Conservation (phyloP, 1,139 yeast species). For the Taphrina betulina region DNA sequence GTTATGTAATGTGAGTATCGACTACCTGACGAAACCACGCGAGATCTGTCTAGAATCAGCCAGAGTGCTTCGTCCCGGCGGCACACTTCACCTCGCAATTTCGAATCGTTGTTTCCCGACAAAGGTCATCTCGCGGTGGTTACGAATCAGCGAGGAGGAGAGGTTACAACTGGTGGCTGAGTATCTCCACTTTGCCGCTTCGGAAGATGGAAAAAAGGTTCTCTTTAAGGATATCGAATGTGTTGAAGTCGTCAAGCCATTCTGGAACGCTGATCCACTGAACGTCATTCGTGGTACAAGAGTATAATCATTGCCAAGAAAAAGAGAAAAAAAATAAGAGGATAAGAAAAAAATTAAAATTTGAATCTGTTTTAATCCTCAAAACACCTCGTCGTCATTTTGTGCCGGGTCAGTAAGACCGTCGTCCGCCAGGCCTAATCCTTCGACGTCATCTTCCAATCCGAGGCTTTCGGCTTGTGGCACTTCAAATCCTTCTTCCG, state of each 20-base stretch:
- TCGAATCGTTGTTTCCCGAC: constrained; percentile 32
- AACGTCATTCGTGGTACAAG: constrained; percentile 24
- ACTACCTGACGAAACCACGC: constrained; percentile 24
- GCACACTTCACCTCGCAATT: constrained; percentile 29
- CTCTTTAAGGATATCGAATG: constrained; percentile 21
- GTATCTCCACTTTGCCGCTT: constrained; percentile 25
- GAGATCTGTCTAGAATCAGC: constrained; percentile 25
- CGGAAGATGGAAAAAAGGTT: constrained; percentile 5
- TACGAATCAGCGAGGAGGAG: constrained; percentile 19
- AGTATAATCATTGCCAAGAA: no score
- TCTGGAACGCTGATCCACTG: constrained; percentile 19
- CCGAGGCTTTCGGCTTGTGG: constrained; percentile 41
- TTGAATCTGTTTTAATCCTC: no score
- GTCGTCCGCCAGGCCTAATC: constrained; percentile 8
- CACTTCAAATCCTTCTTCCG: constrained; percentile 53
- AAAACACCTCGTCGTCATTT: constrained; percentile 29
- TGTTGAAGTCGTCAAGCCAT: constrained; percentile 22
- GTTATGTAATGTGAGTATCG: constrained; percentile 31
- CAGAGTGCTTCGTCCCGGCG: constrained; percentile 21
- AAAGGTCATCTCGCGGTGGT: constrained; percentile 27
- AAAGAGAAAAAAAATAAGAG: not conserved
- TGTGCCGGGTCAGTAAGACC: constrained; percentile 2
- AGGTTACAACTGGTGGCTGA: constrained; percentile 29
- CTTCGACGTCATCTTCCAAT: constrained; percentile 12
- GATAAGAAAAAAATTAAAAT: not conserved